phyloP scores from a whole-genome alignment of 495 filamentous ascomycete species.

The Trichoderma orchidacearum region DNA sequence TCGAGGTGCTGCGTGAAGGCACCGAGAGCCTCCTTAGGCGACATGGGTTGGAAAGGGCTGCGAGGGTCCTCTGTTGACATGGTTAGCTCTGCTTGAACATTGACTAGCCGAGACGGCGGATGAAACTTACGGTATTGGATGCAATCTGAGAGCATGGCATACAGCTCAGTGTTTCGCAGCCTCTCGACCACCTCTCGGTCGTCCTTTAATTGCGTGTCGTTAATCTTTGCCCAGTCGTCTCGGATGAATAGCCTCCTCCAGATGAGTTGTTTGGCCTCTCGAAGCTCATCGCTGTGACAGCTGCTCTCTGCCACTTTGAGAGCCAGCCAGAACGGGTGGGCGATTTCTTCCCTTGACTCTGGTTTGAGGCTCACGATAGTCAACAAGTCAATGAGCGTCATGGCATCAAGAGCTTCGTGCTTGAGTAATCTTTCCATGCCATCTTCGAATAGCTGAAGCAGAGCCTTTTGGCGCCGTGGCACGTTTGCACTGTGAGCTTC shows the following conservation, averaged over 20 bases:
- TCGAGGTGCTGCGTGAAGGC: conserved; percentile 38
- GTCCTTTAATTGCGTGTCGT: conserved; percentile 37
- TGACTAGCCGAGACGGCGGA: background rate
- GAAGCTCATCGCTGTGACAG: conserved; percentile 35
- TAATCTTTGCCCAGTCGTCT: conserved; percentile 60
- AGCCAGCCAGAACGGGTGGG: conserved; percentile 55
- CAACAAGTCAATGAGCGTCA: conserved; percentile 66
- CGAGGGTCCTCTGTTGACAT: conserved; percentile 6
- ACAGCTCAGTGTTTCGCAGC: conserved; percentile 36
- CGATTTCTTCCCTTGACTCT: conserved; percentile 21
- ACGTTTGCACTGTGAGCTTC: conserved; percentile 46
- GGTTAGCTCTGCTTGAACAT: conserved; percentile 12
- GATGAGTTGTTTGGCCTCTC: conserved; percentile 52
- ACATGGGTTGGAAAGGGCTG: conserved; percentile 25
- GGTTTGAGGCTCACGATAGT: conserved; percentile 48
- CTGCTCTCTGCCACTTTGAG: conserved; percentile 49
- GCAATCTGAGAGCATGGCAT: conserved; percentile 31
- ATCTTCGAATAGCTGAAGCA: conserved; percentile 49
- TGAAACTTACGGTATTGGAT: conserved; percentile 27
- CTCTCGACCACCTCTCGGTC: conserved; percentile 30
- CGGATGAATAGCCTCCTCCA: conserved; percentile 72
- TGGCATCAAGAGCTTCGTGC: conserved; percentile 50
- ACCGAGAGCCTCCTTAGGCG: conserved; percentile 37
- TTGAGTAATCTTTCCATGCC: conserved; percentile 51
- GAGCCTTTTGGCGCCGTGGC: conserved; percentile 45